Base-by-base conservation (phyloP, 2,329 filamentous ascomycete species). In the Colletotrichum sp. region DNA sequence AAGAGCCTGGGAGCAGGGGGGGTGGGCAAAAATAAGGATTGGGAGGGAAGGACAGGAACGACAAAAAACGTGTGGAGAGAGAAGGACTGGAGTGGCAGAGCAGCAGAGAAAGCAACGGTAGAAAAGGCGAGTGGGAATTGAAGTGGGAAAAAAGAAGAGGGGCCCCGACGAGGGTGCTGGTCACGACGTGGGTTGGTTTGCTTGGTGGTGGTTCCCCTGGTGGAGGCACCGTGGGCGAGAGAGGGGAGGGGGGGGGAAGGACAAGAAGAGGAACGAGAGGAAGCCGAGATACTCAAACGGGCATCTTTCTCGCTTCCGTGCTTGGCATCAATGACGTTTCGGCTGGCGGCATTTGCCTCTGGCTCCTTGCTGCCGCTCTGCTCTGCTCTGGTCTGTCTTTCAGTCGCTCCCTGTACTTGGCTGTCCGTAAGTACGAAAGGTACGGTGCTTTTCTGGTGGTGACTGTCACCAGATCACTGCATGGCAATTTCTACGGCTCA, bases 301-400 rank as follows among this genome's bases (percentile, higher is more conserved):
- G 66, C 75, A 71, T 67, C 67, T 75, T 75, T 75, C 75, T 76
- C 75, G 75, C 71, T 76, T 76, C 66, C 75, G 66, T 55, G 30
- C 75, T 76, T 76, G 75, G 71, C 75, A 71, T 71, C 67, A 55
- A 76, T 76, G 75, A 76, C 75, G 71, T 76, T 76, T 75, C 75
- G 75, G 75, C 72, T 71, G 71, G 66, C 66, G 66, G 75, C 75
- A 75, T 75, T 55, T 67, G 36, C 9, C 18, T 67, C 26, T 67
- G 64, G 24, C 64, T 67, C 64, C 64, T 30, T 67, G 63, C 60
- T 63, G 30, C 26, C 30, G 15, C 55, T 59, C 24, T 26, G 55
- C 55, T 59, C 24, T 44, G 39, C 18, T 44, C 21, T 39, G 60
- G 6, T 63, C 60, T 63, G 55, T 36, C 39, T 26, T 64, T 64